phyloP scores from a whole-genome alignment of 2,329 filamentous ascomycete species.

The Aureobasidium zeae region DNA sequence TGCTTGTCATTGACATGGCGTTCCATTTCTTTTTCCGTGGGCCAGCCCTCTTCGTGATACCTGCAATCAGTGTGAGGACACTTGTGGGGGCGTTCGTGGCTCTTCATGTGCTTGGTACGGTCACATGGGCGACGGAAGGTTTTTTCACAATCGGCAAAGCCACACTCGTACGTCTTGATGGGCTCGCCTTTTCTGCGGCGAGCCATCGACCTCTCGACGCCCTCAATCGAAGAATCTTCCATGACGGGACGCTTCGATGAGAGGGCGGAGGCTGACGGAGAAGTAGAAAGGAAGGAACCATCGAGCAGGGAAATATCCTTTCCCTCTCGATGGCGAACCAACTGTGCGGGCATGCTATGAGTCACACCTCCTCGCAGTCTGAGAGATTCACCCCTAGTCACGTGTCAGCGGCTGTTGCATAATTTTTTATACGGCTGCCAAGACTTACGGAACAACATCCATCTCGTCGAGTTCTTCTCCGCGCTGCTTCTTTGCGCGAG shows the following conservation, averaged over 20 bases:
- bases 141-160: constrained; percentile 80
- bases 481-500: constrained; percentile 56
- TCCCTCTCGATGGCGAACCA: constrained; percentile 73
- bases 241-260: constrained; percentile 44
- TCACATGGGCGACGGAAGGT: constrained; percentile 97
- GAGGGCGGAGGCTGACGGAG: constrained; percentile 5
- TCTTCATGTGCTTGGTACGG: constrained; percentile 96
- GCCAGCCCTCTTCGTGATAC: constrained; percentile 83
- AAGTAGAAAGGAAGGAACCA: constrained; percentile 31
- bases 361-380: constrained; percentile 72
- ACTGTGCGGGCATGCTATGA: constrained; percentile 70
- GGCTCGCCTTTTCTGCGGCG: constrained; percentile 83
- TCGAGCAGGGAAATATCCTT: constrained; percentile 65
- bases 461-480: constrained; percentile 44
- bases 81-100: constrained; percentile 93
- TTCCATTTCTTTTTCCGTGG: constrained; percentile 94
- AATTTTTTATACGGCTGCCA: no score
- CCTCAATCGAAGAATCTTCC: constrained; percentile 68
- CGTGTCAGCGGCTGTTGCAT: constrained; percentile 14
- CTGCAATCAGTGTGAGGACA: constrained; percentile 76
- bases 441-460: constrained; percentile 42
- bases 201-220: constrained; percentile 85
- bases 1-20: constrained; percentile 97
- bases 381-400: constrained; percentile 57
- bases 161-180: constrained; percentile 34